phyloP scores from a whole-genome alignment of 805 yeast genomes.

The Yarrowia deformans region DNA sequence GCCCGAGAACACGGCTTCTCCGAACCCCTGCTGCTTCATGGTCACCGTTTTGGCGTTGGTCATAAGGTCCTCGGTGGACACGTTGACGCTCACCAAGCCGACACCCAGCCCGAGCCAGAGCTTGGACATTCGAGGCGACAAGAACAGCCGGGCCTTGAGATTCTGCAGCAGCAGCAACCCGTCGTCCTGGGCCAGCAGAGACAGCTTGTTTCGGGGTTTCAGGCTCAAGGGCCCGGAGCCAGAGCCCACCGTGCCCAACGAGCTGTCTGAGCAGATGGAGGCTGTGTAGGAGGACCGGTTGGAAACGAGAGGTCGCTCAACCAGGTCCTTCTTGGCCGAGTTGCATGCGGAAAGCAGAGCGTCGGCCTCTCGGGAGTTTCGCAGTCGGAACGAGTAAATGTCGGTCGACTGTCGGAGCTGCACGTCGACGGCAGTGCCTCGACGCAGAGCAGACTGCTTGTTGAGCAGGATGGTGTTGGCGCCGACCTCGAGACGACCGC shows the following conservation, averaged over 20 bases:
- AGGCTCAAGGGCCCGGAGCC: conserved; percentile 7
- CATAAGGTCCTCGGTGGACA: conserved; percentile 35
- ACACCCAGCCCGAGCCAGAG: conserved; percentile 36
- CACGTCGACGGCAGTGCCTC: conserved; percentile 40
- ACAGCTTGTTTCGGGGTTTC: conserved; percentile 36
- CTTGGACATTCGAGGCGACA: conserved; percentile 34
- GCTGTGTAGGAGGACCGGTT: conserved; percentile 19
- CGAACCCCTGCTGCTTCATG: conserved; percentile 37
- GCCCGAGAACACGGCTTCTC: conserved; percentile 31
- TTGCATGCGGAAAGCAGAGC: conserved; percentile 25
- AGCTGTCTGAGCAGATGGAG: conserved; percentile 30
- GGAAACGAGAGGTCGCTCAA: conserved; percentile 18
- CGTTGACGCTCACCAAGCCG: conserved; percentile 11
- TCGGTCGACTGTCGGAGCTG: conserved; percentile 35
- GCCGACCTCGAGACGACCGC: conserved; percentile 13
- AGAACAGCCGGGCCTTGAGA: conserved; percentile 31
- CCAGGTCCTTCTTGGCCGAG: conserved; percentile 37
- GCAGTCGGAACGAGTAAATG: conserved; percentile 36
- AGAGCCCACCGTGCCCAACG: conserved; percentile 29
- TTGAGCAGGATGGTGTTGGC: conserved; percentile 7
- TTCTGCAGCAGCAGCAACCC: conserved; percentile 33
- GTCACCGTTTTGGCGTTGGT: conserved; percentile 35
- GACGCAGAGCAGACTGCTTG: conserved; percentile 34
- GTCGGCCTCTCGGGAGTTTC: conserved; percentile 37
- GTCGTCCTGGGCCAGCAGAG: conserved; percentile 35